Conservation (phyloP, 139 green algal genomes). For the Chlorella sp. region DNA sequence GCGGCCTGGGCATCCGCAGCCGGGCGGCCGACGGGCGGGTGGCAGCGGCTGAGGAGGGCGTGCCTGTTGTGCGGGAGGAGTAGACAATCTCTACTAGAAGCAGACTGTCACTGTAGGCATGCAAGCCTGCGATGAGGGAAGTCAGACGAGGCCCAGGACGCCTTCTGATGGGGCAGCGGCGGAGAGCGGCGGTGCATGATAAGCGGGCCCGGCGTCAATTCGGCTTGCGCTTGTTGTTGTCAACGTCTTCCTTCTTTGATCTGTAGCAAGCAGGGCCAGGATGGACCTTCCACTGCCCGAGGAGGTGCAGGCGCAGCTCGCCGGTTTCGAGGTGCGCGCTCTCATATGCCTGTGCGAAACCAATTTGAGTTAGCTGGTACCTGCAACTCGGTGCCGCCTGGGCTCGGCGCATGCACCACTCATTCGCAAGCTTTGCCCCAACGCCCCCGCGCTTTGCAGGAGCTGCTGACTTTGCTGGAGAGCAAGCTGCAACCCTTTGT, state of each 20-base stretch:
- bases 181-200: too few relatives aligned
- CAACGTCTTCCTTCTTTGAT: neutral
- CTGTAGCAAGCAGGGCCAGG: neutral
- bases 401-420: neutral
- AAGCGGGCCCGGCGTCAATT: neutral
- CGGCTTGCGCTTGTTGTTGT: neutral
- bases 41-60: neutral
- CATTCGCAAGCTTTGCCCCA: neutral
- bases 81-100: too few relatives aligned
- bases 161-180: too few relatives aligned
- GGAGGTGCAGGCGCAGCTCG: conserved; percentile 16
- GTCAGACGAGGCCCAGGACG: too few relatives aligned
- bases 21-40: neutral
- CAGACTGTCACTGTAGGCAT: too few relatives aligned
- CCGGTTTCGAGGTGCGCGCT: neutral
- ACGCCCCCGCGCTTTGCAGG: neutral
- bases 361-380: neutral
- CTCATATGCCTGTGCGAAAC: neutral
- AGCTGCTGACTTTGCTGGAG: conserved; percentile 26
- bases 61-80: too few relatives aligned
- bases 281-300: conserved; percentile 26
- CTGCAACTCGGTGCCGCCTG: neutral
- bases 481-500: conserved; percentile 20
- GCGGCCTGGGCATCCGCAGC: conserved; percentile 23
- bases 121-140: too few relatives aligned